Base-by-base conservation (phyloP, 2,329 filamentous ascomycete genomes). In the Penicillium sp. region DNA sequence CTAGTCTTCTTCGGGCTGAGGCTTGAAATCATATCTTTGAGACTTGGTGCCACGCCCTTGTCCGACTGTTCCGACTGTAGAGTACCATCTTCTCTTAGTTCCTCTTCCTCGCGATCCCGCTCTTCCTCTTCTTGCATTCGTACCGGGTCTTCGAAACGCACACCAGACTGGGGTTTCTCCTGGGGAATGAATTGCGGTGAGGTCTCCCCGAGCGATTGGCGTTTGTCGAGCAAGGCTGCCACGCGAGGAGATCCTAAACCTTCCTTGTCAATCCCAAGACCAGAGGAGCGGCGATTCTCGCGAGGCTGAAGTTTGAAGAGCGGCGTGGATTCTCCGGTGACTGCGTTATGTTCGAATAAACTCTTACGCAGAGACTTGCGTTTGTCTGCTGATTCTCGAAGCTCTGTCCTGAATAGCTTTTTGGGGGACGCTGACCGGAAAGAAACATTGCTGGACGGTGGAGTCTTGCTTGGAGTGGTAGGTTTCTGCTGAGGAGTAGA, bases 231-330 rank as follows among this genome's bases (percentile, higher is more conserved):
- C 31, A 92, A 79, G 27, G 85, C 87, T 21, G 88, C 81, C 50
- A 93, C 83, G 49, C 84, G 85, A 5, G 90, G 90, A 1, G 90
- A 93, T 6, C 90, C 90, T 51, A 92, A 81, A 0, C 89, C 90
- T 58, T 82, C 77, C 59, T 83, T 84, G 63, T 91, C 89, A 58
- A 85, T 83, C 21, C 89, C 88, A 57, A 92, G 67, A 0, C 88
- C 88, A 13, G 87, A 88, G 14, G 87, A 82, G 43, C 79, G 78
- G 27, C 87, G 64, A 29, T 56, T 81, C 34, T 67, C 66, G 54
- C 84, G 81, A 2, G 87, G 86, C 3, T 83, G 88, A 6, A 91
- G 71, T 11, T 89, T 74, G 47, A 89, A 80, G 16, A 80, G 83
- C 13, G 89, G 88, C 1, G 86, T 88, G 16, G 81, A 79, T 32